A percentile compares a stretch with the other conserved stretches of the same genome.
Conservation (phyloP, 441 rosid species). For the Brassica hybrid region DNA sequence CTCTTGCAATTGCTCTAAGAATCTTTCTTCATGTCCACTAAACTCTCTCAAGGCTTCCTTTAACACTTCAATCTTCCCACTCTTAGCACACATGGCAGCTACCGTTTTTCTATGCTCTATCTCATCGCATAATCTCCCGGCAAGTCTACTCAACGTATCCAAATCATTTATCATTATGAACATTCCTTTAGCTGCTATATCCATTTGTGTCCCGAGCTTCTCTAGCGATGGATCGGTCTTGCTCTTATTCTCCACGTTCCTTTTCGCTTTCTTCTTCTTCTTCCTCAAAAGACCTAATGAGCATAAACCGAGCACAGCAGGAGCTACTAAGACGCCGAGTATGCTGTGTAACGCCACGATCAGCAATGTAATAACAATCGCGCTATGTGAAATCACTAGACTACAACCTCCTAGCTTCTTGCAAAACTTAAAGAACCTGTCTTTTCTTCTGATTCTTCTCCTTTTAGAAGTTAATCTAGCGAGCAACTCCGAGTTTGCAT, state of each 20-base stretch:
- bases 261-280: conserved; percentile 35
- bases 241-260: conserved; percentile 14
- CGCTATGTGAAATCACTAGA: conserved; percentile 56
- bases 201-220: conserved; percentile 60
- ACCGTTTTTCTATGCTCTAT: conserved; percentile 58
- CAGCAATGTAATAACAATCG: conserved; percentile 53
- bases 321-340: conserved; percentile 62
- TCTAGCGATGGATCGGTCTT: conserved; percentile 39
- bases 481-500: conserved; percentile 53
- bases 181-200: conserved; percentile 74
- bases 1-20: conserved; percentile 70
- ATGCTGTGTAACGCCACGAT: conserved; percentile 65
- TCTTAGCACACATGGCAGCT: conserved; percentile 60
- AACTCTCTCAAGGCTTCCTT: conserved; percentile 65
- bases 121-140: conserved; percentile 64
- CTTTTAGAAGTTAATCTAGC: no score
- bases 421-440: conserved; percentile 45
- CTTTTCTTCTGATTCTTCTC: conserved; percentile 53
- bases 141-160: conserved; percentile 62
- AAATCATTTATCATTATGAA: conserved; percentile 70
- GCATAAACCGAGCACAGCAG: conserved; percentile 56
- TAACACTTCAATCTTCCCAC: conserved; percentile 52
- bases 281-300: conserved; percentile 43
- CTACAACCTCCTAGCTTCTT: conserved; percentile 55
- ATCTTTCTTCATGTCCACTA: conserved; percentile 48